phyloP scores from a whole-genome alignment of 805 yeast genomes.

The Isabelozyma gotoi region DNA sequence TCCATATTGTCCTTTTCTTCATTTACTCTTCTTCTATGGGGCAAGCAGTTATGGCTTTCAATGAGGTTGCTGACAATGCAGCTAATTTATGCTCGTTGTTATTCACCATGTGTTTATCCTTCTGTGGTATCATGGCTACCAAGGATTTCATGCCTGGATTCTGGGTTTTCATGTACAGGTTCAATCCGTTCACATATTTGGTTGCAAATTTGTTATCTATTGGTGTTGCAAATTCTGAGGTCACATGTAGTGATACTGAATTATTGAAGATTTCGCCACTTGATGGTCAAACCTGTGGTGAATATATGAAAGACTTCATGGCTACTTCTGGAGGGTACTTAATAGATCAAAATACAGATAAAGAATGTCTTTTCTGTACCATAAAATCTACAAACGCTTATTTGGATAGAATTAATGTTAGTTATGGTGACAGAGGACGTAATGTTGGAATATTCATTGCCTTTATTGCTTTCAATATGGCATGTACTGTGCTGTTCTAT shows the following conservation, averaged over 20 bases:
- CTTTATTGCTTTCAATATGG: conserved; percentile 26
- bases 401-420: conserved; percentile 20
- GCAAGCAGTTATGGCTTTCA: conserved; percentile 57
- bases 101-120: conserved; percentile 62
- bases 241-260: conserved; percentile 23
- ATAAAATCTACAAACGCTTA: conserved; percentile 25
- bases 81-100: conserved; percentile 58
- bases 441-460: conserved; percentile 27
- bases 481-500: conserved; percentile 31
- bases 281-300: conserved; percentile 27
- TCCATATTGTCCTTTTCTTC: conserved; percentile 42
- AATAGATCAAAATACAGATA: no score
- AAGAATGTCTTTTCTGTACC: conserved; percentile 23
- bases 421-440: conserved; percentile 22
- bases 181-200: conserved; percentile 35
- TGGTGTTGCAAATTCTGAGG: conserved; percentile 28
- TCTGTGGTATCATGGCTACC: conserved; percentile 76
- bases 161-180: conserved; percentile 43
- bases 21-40: conserved; percentile 59
- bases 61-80: conserved; percentile 59
- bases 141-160: conserved; percentile 61
- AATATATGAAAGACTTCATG: conserved; percentile 25
- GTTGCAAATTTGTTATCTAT: conserved; percentile 25
- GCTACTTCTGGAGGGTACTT: conserved; percentile 22
- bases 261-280: conserved; percentile 21